Evolutionary conservation across 2,329 filamentous ascomycete species (phyloP).

Genomic region (Stromatinia cepivora): DNA sequence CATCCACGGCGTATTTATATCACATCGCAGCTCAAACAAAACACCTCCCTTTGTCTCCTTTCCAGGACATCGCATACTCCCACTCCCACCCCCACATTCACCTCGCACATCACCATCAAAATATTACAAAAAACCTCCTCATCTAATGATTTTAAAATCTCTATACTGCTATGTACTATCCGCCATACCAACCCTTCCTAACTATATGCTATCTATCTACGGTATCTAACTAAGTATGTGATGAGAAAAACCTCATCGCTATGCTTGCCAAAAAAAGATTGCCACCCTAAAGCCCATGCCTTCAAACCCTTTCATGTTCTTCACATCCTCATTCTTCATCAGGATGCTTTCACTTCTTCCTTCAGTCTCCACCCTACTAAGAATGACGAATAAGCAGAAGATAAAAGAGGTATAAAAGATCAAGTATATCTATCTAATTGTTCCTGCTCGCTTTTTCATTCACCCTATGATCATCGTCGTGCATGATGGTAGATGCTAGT

Average conservation of each 20-base stretch:
- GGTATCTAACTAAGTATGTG: conserved; percentile 9
- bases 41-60: too few species aligned
- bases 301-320: neutral
- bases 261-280: conserved; percentile 2
- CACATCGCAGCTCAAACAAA: too few species aligned
- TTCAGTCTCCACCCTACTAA: too few species aligned
- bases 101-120: neutral
- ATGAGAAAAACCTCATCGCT: conserved; percentile 9
- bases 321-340: neutral
- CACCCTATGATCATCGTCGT: neutral
- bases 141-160: neutral
- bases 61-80: too few species aligned
- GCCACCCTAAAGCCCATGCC: neutral
- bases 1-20: neutral
- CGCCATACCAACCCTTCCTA: neutral
- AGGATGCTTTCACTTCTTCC: neutral
- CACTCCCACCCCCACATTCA: neutral
- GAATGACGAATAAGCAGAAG: neutral
- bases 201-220: conserved; percentile 16
- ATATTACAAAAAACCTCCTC: neutral
- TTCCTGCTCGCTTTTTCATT: conserved; percentile 3
- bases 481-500: conserved; percentile 6
- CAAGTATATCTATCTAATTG: conserved; percentile 24
- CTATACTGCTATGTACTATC: conserved; percentile 7
- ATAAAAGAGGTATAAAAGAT: conserved; percentile 13